These are phyloP conservation scores for Nannochloropsis gaditana DNA, from an alignment of 108 stramenopile genomes.

Conservation along the genomic window DNA sequence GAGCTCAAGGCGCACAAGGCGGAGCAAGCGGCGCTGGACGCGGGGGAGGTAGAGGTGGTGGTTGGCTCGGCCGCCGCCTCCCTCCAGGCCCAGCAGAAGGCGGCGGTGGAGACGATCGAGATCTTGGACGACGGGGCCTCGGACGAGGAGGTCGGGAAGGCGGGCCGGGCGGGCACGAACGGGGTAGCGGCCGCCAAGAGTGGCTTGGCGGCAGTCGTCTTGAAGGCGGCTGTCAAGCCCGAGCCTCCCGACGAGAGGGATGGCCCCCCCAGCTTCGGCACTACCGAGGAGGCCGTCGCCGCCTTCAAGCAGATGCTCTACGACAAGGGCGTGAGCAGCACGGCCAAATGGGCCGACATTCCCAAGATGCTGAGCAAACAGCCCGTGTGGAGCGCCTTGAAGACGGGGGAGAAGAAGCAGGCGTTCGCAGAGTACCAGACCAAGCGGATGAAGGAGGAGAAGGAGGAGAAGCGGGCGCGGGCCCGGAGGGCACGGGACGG, in stretches of 20 bases:
- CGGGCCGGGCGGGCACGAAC: neutral
- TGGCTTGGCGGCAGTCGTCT: neutral
- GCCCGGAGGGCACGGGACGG: slow-evolving; percentile 48
- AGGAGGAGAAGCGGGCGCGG: slow-evolving; percentile 43
- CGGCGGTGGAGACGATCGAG: neutral
- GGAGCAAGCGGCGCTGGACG: slow-evolving; percentile 33
- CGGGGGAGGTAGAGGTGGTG: slow-evolving; percentile 18
- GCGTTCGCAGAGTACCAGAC: slow-evolving; percentile 56
- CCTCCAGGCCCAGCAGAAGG: neutral
- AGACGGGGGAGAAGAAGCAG: slow-evolving; percentile 48
- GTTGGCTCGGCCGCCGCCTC: neutral
- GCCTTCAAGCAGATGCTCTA: slow-evolving; percentile 49
- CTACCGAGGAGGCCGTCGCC: slow-evolving; percentile 39
- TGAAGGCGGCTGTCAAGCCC: neutral
- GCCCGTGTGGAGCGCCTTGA: slow-evolving; percentile 37
- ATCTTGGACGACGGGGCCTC: neutral
- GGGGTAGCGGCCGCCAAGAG: neutral
- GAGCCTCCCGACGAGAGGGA: neutral
- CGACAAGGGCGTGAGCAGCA: slow-evolving; percentile 37
- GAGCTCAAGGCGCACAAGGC: slow-evolving; percentile 54
- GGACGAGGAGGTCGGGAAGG: slow-evolving; percentile 9
- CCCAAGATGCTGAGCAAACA: slow-evolving; percentile 22
- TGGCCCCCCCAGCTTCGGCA: slow-evolving; percentile 35
- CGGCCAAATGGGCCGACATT: slow-evolving; percentile 38
- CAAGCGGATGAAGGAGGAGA: slow-evolving; percentile 48